phyloP scores from a whole-genome alignment of 805 yeast species.

The Saccharomycopsis guyanensis region DNA sequence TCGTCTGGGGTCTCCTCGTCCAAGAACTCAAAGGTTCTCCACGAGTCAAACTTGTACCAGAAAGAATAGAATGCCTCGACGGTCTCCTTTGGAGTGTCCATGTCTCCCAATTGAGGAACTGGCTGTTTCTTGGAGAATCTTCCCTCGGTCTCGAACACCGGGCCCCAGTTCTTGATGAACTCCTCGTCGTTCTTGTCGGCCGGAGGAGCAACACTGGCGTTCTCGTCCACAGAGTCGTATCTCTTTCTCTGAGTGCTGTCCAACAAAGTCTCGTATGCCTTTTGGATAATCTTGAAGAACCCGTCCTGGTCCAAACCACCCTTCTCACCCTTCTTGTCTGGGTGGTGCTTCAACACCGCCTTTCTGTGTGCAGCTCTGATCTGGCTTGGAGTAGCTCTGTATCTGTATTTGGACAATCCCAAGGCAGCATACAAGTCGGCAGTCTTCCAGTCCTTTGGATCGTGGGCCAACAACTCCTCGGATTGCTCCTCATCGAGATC shows the following conservation, averaged over 20 bases:
- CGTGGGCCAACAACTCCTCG: slow-evolving; percentile 69
- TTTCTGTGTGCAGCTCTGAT: slow-evolving; percentile 95
- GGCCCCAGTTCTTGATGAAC: slow-evolving; percentile 88
- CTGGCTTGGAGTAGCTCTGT: slow-evolving; percentile 86
- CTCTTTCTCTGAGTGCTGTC: slow-evolving; percentile 85
- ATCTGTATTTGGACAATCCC: slow-evolving; percentile 87
- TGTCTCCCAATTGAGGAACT: slow-evolving; percentile 72
- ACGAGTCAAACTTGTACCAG: slow-evolving; percentile 92
- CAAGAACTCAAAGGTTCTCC: slow-evolving; percentile 96
- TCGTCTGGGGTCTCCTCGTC: slow-evolving; percentile 99
- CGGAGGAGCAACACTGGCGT: slow-evolving; percentile 81
- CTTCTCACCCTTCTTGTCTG: slow-evolving; percentile 85
- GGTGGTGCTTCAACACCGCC: slow-evolving; percentile 94
- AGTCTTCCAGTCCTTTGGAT: slow-evolving; percentile 97
- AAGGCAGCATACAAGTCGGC: slow-evolving; percentile 95
- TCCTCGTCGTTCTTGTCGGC: slow-evolving; percentile 57
- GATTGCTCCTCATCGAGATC: slow-evolving; percentile 64
- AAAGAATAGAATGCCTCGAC: slow-evolving; percentile 85
- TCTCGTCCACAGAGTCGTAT: slow-evolving; percentile 90
- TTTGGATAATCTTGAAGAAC: slow-evolving; percentile 95
- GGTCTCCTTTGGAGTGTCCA: slow-evolving; percentile 61
- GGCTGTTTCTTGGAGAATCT: slow-evolving; percentile 91
- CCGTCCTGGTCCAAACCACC: slow-evolving; percentile 91
- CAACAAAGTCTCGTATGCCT: slow-evolving; percentile 84
- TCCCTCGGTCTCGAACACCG: slow-evolving; percentile 83